A percentile compares a stretch with the other conserved stretches of the same genome.
These are phyloP conservation scores for Yamadazyma nakazawae DNA, from an alignment of 805 yeast species.

Conservation along the genomic window DNA sequence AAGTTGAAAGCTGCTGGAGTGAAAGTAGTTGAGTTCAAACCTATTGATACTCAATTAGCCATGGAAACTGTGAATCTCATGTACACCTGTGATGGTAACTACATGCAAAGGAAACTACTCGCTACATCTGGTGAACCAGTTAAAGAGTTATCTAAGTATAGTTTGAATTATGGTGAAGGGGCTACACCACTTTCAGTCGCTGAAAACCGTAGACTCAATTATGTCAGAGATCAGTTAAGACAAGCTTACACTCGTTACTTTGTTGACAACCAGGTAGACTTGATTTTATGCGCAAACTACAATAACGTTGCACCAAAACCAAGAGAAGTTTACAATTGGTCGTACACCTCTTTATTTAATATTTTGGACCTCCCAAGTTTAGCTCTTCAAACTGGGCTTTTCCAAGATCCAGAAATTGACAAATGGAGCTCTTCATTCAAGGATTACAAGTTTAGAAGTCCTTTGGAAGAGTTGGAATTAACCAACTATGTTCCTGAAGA, in stretches of 20 bases:
- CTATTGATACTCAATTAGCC: conserved; percentile 56
- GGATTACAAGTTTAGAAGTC: conserved; percentile 40
- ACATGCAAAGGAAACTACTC: conserved; percentile 49
- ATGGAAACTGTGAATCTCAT: conserved; percentile 54
- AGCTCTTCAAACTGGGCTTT: conserved; percentile 58
- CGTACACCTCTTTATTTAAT: conserved; percentile 75
- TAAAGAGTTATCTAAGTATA: conserved; percentile 60
- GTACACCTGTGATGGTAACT: conserved; percentile 69
- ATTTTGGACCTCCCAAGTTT: conserved; percentile 68
- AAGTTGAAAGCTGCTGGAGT: conserved; percentile 60
- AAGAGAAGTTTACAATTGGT: conserved; percentile 67
- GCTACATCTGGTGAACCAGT: conserved; percentile 68
- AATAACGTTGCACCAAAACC: conserved; percentile 71
- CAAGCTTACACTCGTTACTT: conserved; percentile 54
- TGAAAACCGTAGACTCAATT: conserved; percentile 55
- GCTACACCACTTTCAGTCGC: conserved; percentile 41
- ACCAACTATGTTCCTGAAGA: conserved; percentile 45
- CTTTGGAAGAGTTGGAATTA: conserved; percentile 48
- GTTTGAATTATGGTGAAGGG: conserved; percentile 57
- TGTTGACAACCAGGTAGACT: conserved; percentile 55
- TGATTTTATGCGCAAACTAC: conserved; percentile 65
- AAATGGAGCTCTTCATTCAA: conserved; percentile 36
- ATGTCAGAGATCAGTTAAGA: conserved; percentile 55
- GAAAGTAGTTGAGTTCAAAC: conserved; percentile 52
- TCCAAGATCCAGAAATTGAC: conserved; percentile 55